Evolutionary conservation across 2,329 filamentous ascomycete genomes (phyloP).

Genomic region (Penicillium expansum): DNA sequence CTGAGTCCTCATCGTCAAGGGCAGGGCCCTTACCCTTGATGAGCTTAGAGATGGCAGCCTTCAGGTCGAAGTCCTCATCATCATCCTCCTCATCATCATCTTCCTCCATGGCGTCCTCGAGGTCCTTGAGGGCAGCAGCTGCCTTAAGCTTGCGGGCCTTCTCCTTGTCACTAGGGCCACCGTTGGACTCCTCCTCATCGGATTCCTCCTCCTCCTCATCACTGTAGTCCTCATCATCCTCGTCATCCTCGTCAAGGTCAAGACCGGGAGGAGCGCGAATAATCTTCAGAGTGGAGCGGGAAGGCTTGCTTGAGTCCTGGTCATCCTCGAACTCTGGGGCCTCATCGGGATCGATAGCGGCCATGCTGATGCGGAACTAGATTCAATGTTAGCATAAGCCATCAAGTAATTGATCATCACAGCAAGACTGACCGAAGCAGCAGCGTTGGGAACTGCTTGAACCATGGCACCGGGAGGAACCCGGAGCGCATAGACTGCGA

Average conservation of each 20-base stretch:
- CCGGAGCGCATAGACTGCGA: constrained; percentile 88
- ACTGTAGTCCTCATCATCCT: constrained; percentile 54
- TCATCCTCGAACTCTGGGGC: constrained; percentile 64
- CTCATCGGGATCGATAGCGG: constrained; percentile 88
- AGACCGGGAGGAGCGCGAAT: constrained; percentile 67
- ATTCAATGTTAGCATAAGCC: constrained; percentile 6
- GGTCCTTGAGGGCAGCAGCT: constrained; percentile 72
- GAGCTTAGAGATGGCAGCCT: constrained; percentile 53
- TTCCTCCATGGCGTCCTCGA: constrained; percentile 65
- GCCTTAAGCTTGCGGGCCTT: constrained; percentile 86
- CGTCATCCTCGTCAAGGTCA: constrained; percentile 60
- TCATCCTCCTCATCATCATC: constrained; percentile 57
- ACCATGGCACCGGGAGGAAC: constrained; percentile 82
- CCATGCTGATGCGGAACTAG: constrained; percentile 97
- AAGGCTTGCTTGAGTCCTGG: constrained; percentile 59
- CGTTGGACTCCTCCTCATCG: constrained; percentile 75
- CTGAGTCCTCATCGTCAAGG: constrained; percentile 63
- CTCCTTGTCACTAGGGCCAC: constrained; percentile 84
- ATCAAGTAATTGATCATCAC: background rate
- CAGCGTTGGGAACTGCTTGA: constrained; percentile 73
- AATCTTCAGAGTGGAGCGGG: constrained; percentile 86
- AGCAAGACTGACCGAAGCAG: constrained; percentile 69
- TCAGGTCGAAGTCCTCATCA: constrained; percentile 58
- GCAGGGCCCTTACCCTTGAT: constrained; percentile 70
- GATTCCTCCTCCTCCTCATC: constrained; percentile 52